Evolutionary conservation across 139 green algal genomes (phyloP).

Genomic region (Dunaliella primolecta): DNA sequence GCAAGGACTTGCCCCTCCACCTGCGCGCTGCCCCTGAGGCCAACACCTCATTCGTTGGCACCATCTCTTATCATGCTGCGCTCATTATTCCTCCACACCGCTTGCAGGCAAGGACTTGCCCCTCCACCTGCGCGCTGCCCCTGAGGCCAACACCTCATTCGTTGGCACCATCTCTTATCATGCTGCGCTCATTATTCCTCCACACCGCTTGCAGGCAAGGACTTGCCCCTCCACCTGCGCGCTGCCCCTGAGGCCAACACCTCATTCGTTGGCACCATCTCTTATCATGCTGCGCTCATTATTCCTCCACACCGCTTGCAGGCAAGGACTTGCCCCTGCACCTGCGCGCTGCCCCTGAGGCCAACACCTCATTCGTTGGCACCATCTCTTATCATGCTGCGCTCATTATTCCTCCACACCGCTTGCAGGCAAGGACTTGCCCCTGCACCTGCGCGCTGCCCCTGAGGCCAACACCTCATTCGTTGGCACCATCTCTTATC

Average conservation of each 20-base stretch:
- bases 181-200: slow-evolving; percentile 66
- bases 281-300: slow-evolving; percentile 47
- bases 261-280: slow-evolving; percentile 12
- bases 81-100: slow-evolving; percentile 63
- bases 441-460: slow-evolving; percentile 54
- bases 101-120: slow-evolving; percentile 64
- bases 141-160: slow-evolving; percentile 7
- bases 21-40: slow-evolving; percentile 43
- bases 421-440: too few relatives aligned
- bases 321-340: slow-evolving; percentile 73
- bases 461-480: slow-evolving; percentile 7
- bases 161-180: slow-evolving; percentile 6
- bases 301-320: slow-evolving; percentile 46
- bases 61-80: slow-evolving; percentile 23
- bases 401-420: slow-evolving; percentile 70
- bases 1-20: slow-evolving; percentile 72
- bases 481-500: slow-evolving; percentile 8
- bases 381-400: slow-evolving; percentile 25
- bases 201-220: slow-evolving; percentile 39
- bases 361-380: slow-evolving; percentile 17
- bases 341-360: slow-evolving; percentile 42
- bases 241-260: slow-evolving; percentile 22
- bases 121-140: slow-evolving; percentile 58
- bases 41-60: slow-evolving; percentile 19
- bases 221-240: slow-evolving; percentile 74